These are phyloP conservation scores for Scheffersomyces lignosus DNA, from an alignment of 805 yeast genomes.

Conservation along the genomic window DNA sequence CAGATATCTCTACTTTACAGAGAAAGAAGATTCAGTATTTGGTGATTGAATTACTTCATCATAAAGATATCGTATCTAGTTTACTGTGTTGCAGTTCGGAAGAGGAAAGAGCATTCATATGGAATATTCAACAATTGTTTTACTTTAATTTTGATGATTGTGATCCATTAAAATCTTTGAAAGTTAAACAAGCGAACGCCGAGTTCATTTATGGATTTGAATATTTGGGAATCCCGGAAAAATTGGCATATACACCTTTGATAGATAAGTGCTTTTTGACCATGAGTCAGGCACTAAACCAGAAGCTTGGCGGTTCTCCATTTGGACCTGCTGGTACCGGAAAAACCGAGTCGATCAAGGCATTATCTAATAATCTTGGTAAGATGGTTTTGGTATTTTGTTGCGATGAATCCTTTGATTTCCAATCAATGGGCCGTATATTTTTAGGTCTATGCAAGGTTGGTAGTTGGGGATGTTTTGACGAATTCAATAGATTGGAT, in stretches of 20 bases:
- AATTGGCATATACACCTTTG: constrained; percentile 75
- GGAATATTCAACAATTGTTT: constrained; percentile 58
- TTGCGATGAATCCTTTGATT: constrained; percentile 89
- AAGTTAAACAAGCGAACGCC: constrained; percentile 53
- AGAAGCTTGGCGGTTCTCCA: constrained; percentile 82
- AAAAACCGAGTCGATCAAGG: constrained; percentile 87
- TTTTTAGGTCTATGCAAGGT: constrained; percentile 75
- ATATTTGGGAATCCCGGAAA: constrained; percentile 72
- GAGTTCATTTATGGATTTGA: constrained; percentile 72
- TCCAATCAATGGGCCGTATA: constrained; percentile 72
- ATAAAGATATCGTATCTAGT: constrained; percentile 38
- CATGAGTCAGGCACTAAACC: constrained; percentile 72
- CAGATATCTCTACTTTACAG: constrained; percentile 21
- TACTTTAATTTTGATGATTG: constrained; percentile 25
- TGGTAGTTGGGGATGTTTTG: constrained; percentile 96
- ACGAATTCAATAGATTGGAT: constrained; percentile 85
- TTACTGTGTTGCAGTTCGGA: neutral
- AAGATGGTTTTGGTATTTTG: constrained; percentile 81
- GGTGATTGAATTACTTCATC: constrained; percentile 69
- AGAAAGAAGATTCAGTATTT: constrained; percentile 56
- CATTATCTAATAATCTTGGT: constrained; percentile 78
- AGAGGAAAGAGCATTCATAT: constrained; percentile 25
- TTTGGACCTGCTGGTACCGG: constrained; percentile 99
- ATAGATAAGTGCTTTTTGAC: constrained; percentile 62
- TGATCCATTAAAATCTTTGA: constrained; percentile 35